A percentile compares a stretch with the other conserved stretches of the same genome.
Evolutionary conservation across 306 rosid species (phyloP).

Genomic region (Rosa rugosa): DNA sequence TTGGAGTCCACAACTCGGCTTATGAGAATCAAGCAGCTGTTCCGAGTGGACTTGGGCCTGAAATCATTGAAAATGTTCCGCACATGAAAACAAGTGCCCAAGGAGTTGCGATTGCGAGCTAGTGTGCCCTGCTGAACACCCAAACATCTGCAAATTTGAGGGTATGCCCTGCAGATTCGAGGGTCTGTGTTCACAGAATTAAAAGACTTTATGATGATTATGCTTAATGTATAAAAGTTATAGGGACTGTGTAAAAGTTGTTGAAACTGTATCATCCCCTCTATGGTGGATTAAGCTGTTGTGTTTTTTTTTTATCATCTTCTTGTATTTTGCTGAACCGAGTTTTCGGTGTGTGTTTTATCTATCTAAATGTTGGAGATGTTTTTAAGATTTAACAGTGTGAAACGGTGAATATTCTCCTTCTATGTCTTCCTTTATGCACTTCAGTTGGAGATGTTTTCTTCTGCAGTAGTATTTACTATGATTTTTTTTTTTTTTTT

Average conservation of each 20-base stretch:
- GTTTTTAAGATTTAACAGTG: slow-evolving; percentile 2
- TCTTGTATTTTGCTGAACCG: slow-evolving; percentile 1
- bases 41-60: slow-evolving; percentile 34
- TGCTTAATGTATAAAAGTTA: slow-evolving; percentile 9
- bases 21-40: slow-evolving; percentile 44
- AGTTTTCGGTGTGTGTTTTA: slow-evolving; percentile 20
- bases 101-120: slow-evolving; percentile 64
- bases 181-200: slow-evolving; percentile 18
- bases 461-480: not conserved
- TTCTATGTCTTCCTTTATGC: not conserved
- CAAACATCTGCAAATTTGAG: slow-evolving; percentile 22
- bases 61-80: slow-evolving; percentile 53
- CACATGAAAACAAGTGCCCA: slow-evolving; percentile 43
- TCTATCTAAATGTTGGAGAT: slow-evolving; percentile 1
- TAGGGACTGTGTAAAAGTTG: slow-evolving; percentile 11
- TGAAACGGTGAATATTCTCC: not conserved
- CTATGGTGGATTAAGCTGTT: slow-evolving; percentile 3
- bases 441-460: not conserved
- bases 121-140: slow-evolving; percentile 6
- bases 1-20: slow-evolving; percentile 75
- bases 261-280: not conserved
- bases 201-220: not conserved
- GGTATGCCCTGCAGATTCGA: slow-evolving; percentile 26
- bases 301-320: not conserved
- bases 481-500: not conserved